Evolutionary conservation across 257 asterid species (phyloP).

Genomic region (Solanum chmielewskii): DNA sequence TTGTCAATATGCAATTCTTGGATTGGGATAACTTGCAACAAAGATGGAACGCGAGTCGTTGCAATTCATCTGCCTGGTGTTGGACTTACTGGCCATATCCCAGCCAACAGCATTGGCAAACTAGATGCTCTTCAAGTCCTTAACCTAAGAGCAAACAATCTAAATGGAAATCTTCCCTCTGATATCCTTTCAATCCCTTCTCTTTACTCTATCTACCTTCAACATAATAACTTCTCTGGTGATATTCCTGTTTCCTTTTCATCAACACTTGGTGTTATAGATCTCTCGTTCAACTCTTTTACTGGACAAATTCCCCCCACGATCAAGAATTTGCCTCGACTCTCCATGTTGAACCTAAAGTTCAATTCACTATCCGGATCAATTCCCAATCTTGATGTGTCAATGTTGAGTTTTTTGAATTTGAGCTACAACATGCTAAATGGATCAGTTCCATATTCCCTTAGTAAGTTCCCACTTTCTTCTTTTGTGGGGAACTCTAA

Average conservation of each 20-base stretch:
- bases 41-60: slow-evolving; percentile 34
- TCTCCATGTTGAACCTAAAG: slow-evolving; percentile 47
- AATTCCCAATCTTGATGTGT: slow-evolving; percentile 40
- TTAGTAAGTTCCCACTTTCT: slow-evolving; percentile 50
- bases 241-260: slow-evolving; percentile 34
- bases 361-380: slow-evolving; percentile 42
- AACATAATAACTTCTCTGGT: slow-evolving; percentile 74
- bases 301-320: slow-evolving; percentile 43
- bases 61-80: slow-evolving; percentile 67
- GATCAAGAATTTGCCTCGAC: slow-evolving; percentile 21
- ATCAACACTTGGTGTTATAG: slow-evolving; percentile 33
- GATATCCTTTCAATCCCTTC: slow-evolving; percentile 58
- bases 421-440: slow-evolving; percentile 48
- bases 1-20: slow-evolving; percentile 50
- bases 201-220: slow-evolving; percentile 53
- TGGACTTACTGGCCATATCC: slow-evolving; percentile 67
- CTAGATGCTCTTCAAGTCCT: slow-evolving; percentile 51
- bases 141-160: slow-evolving; percentile 62
- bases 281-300: slow-evolving; percentile 63
- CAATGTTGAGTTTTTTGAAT: slow-evolving; percentile 41
- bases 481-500: slow-evolving; percentile 57
- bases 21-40: slow-evolving; percentile 64
- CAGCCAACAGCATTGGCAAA: slow-evolving; percentile 42
- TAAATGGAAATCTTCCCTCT: slow-evolving; percentile 46
- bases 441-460: slow-evolving; percentile 64